Conservation (phyloP, 2,329 filamentous ascomycete genomes). For the Cladophialophora chaetospira region DNA sequence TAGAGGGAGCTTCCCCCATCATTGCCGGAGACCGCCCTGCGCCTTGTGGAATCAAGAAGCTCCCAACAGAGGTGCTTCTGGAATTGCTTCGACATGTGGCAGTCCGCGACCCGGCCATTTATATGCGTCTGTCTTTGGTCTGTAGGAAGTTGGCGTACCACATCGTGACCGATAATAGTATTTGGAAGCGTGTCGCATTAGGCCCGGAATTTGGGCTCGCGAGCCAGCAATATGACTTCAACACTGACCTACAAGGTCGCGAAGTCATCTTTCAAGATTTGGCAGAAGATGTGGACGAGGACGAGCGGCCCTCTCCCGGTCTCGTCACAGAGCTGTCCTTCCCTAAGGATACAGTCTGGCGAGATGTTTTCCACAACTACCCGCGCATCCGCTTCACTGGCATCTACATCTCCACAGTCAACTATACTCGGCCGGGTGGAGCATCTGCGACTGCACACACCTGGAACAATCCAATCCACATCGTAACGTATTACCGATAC, state of each 20-base stretch:
- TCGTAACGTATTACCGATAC: conserved; percentile 98
- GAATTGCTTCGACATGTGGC: conserved; percentile 78
- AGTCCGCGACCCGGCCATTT: conserved; percentile 71
- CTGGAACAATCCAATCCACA: conserved; percentile 83
- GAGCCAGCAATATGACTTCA: conserved; percentile 80
- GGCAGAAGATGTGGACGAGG: conserved; percentile 36
- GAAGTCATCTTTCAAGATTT: conserved; percentile 25
- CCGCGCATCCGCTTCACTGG: conserved; percentile 92
- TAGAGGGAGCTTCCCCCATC: conserved; percentile 66
- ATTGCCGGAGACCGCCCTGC: conserved; percentile 72
- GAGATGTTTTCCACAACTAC: conserved; percentile 73
- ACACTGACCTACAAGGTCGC: conserved; percentile 59
- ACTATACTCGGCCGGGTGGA: conserved; percentile 84
- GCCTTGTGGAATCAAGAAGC: conserved; percentile 73
- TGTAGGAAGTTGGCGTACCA: conserved; percentile 88
- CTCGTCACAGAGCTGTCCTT: conserved; percentile 28
- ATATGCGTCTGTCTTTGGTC: conserved; percentile 73
- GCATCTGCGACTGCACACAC: conserved; percentile 69
- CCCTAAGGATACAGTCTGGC: conserved; percentile 48
- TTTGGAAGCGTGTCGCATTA: conserved; percentile 79
- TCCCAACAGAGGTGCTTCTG: conserved; percentile 82
- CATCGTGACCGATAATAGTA: conserved; percentile 76
- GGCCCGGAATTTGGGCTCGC: conserved; percentile 74
- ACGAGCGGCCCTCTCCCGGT: conserved; percentile 32
- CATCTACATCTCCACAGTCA: conserved; percentile 94